phyloP scores from a whole-genome alignment of 2,329 filamentous ascomycete genomes.

The Macrophomina tecta region DNA sequence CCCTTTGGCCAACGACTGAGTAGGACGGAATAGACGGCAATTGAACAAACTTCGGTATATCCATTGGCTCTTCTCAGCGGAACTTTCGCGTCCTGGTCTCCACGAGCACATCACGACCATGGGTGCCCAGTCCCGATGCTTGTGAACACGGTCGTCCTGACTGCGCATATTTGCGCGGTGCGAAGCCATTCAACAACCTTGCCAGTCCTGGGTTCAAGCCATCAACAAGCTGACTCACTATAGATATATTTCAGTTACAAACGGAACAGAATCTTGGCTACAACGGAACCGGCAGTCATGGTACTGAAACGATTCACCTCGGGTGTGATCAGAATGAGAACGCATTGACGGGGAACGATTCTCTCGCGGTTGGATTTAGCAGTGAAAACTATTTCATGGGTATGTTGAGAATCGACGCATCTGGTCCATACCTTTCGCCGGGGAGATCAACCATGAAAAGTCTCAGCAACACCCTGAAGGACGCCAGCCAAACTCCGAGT shows the following conservation, averaged over 20 bases:
- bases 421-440: slow-evolving; percentile 37
- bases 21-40: slow-evolving; percentile 50
- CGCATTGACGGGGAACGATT: slow-evolving; percentile 35
- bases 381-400: slow-evolving; percentile 40
- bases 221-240: slow-evolving; percentile 36
- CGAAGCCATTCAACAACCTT: slow-evolving; percentile 38
- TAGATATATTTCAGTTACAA: too few species aligned
- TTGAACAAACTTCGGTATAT: slow-evolving; percentile 50
- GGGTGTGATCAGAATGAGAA: slow-evolving; percentile 34
- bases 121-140: slow-evolving; percentile 41
- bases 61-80: slow-evolving; percentile 47
- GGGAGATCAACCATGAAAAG: slow-evolving; percentile 37
- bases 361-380: slow-evolving; percentile 40
- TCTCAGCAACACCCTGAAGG: slow-evolving; percentile 39
- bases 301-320: slow-evolving; percentile 40
- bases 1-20: not conserved
- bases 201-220: slow-evolving; percentile 42
- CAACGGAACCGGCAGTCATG: slow-evolving; percentile 37
- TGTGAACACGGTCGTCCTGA: slow-evolving; percentile 29
- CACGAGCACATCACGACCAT: slow-evolving; percentile 38
- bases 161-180: slow-evolving; percentile 41
- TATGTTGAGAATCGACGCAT: not conserved
- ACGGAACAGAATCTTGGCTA: slow-evolving; percentile 37
- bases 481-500: slow-evolving; percentile 41
- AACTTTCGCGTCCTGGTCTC: slow-evolving; percentile 45